A percentile compares a stretch with the other conserved stretches of the same genome.
Conservation (phyloP, 305 asterid species). For the Fraxinus xanthoxyloides region DNA sequence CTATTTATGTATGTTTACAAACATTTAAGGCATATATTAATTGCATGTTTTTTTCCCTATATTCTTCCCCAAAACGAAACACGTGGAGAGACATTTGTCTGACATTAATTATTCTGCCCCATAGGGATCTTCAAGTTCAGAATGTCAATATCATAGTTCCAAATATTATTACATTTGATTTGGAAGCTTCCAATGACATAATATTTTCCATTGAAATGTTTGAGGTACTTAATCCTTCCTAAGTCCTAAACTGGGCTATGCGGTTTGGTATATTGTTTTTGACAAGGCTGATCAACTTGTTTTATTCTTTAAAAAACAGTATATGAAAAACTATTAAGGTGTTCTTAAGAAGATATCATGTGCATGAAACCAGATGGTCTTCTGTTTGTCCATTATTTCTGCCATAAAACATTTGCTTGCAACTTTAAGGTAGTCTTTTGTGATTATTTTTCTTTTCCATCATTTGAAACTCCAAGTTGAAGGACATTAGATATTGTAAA, state of each 20-base stretch:
- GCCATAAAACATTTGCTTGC: slow-evolving; percentile 84
- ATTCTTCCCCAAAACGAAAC: background rate
- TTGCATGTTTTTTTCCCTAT: background rate
- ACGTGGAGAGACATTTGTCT: background rate
- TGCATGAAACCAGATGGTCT: slow-evolving; percentile 76
- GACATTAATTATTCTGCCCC: slow-evolving; percentile 10
- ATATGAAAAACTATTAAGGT: slow-evolving; percentile 74
- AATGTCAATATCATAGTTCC: slow-evolving; percentile 76
- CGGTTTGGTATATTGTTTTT: too few species aligned
- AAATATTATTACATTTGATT: slow-evolving; percentile 32
- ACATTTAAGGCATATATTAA: background rate
- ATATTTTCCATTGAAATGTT: slow-evolving; percentile 88
- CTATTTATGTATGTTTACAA: background rate
- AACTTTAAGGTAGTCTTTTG: slow-evolving; percentile 65
- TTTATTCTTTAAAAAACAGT: slow-evolving; percentile 39
- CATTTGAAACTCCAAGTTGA: background rate
- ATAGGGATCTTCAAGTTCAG: slow-evolving; percentile 58
- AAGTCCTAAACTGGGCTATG: too few species aligned
- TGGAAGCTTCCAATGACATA: slow-evolving; percentile 9
- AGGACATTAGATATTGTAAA: background rate
- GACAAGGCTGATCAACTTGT: background rate
- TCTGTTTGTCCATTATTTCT: slow-evolving; percentile 71
- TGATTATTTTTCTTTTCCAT: background rate
- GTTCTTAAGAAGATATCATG: slow-evolving; percentile 71
- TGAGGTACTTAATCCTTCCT: slow-evolving; percentile 13